Base-by-base conservation (phyloP, 306 rosid species). In the Vicia sativa region DNA sequence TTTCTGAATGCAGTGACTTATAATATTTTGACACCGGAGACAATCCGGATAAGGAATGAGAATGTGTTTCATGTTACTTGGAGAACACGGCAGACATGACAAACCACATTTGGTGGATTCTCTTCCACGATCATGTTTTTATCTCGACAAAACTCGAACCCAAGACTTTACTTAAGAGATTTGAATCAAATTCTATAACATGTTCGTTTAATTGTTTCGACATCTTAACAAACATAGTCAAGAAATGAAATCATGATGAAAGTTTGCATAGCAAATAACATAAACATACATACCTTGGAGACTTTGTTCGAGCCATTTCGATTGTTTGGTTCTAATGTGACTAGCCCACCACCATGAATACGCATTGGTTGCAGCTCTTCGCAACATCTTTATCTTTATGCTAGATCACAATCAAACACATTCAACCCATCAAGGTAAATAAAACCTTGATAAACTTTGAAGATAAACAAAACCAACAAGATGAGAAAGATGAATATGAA, bases 301-400 rank as follows among this genome's bases (percentile, higher is more conserved):
- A 75, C 84, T 90, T 66, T 88, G 85, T 79, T 95, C 97, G 59
- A 95, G 83, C 99, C 99, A 95, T 84, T 86, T 95, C n/a, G 99
- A 88, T 76, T 95, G 99, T 70, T 95, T 95, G 62, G 99, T 90
- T 81, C 99, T 84, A 60, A 95, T 67, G 82, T 90, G 99, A 82
- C 97, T 95, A 6, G 87, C 97, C 99, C 99, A 95, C 99, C 99
- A 95, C 96, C 97, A 95, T 70, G 99, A 83, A 81, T 85, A 90
- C 31, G 99, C 96, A 73, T 85, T 90, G 74, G 88, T 87, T 68
- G 97, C 97, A 64, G 96, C 99, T 79, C 99, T 90, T 28, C 88
- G 85, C 83, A 95, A 88, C 97, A 90, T 90, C 37, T 71, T 81
- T 72, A 39, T 71, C 43, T 70, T 67, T 67, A 43, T 46, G 11